Conservation (phyloP, 2,329 filamentous ascomycete genomes). For the Ophiognomonia clavigignenti-juglandacearum region DNA sequence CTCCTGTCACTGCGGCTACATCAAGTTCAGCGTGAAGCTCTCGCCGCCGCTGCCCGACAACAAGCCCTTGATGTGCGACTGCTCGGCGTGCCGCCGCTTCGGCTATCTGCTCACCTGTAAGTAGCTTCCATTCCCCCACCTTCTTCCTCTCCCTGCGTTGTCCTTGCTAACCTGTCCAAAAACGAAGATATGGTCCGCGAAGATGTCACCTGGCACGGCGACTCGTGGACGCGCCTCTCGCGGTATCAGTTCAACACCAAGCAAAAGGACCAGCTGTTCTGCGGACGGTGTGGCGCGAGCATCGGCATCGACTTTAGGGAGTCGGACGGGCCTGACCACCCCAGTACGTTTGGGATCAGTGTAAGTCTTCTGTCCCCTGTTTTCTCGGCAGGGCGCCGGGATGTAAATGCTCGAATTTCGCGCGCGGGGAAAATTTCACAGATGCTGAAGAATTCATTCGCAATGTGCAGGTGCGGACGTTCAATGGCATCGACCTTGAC, state of each 20-base stretch:
- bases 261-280: conserved; percentile 44
- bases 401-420: no score
- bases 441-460: no score
- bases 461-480: conserved; percentile 37
- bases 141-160: no score
- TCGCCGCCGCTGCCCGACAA: conserved; percentile 42
- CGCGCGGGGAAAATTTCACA: no score
- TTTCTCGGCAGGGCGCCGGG: no score
- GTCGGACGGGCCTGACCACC: conserved; percentile 16
- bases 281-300: conserved; percentile 40
- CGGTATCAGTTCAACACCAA: conserved; percentile 43
- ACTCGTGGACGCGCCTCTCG: conserved; percentile 29
- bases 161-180: no score
- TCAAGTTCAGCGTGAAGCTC: conserved; percentile 43
- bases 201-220: conserved; percentile 38
- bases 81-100: conserved; percentile 46
- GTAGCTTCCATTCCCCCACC: no score
- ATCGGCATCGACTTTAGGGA: conserved; percentile 42
- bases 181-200: conserved; percentile 32
- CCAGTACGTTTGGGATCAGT: conserved; percentile 37
- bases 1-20: conserved; percentile 48
- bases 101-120: conserved; percentile 47
- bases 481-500: conserved; percentile 37
- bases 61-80: conserved; percentile 45
- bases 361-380: conserved; percentile 33